Evolutionary conservation across 768 basidiomycete genomes (phyloP).

Genomic region (Termitomyces sp.): DNA sequence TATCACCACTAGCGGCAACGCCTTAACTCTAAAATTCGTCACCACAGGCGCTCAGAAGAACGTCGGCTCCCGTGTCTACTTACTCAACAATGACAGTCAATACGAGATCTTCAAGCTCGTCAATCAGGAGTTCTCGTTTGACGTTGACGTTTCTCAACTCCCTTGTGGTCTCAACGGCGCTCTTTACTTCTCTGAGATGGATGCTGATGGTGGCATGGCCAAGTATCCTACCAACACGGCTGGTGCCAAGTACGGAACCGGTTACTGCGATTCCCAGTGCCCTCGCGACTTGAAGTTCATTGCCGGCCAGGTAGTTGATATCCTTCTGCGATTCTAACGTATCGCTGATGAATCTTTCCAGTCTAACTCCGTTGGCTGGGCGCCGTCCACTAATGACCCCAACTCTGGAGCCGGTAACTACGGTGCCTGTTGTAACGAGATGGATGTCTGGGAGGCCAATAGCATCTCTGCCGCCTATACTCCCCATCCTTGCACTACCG

Average conservation of each 20-base stretch:
- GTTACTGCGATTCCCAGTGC: conserved; percentile 41
- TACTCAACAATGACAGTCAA: conserved; percentile 39
- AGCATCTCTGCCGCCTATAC: conserved; percentile 45
- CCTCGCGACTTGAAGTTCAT: conserved; percentile 59
- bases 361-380: conserved; percentile 47
- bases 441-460: conserved; percentile 63
- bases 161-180: conserved; percentile 14
- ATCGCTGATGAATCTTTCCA: conserved; percentile 14
- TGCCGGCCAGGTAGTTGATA: conserved; percentile 40
- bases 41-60: conserved; percentile 32
- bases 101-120: conserved; percentile 26
- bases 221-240: neutral
- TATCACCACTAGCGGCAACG: conserved; percentile 34
- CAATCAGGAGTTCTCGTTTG: conserved; percentile 30
- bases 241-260: neutral
- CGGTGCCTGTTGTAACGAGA: conserved; percentile 54
- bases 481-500: conserved; percentile 44
- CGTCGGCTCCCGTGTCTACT: conserved; percentile 43
- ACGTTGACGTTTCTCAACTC: conserved; percentile 55
- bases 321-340: neutral
- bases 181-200: conserved; percentile 29
- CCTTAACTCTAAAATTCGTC: conserved; percentile 47
- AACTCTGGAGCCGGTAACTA: conserved; percentile 43
- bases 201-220: neutral
- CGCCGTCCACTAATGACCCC: conserved; percentile 27